These are phyloP conservation scores for Escallonia herrerae DNA, from an alignment of 129 eudicot genomes.

Conservation along the genomic window DNA sequence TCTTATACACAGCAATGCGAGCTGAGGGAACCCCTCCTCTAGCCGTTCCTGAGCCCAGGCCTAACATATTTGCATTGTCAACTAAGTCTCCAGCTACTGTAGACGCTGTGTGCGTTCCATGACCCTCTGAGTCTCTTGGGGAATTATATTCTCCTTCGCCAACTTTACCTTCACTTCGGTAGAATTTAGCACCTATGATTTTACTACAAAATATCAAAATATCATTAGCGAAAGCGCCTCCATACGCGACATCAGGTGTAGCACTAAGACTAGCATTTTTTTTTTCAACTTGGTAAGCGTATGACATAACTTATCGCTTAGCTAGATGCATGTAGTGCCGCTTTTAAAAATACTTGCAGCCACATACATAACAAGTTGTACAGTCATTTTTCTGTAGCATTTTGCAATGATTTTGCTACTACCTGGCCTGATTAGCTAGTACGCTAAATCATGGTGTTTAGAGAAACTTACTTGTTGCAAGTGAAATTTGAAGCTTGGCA, in stretches of 20 bases:
- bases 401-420: too few species aligned
- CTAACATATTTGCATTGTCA: slow-evolving; percentile 17
- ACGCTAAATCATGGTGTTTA: background rate
- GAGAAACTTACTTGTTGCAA: slow-evolving; percentile 21
- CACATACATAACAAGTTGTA: too few species aligned
- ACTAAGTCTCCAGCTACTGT: slow-evolving; percentile 29
- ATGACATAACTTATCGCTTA: too few species aligned
- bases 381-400: too few species aligned
- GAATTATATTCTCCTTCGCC: background rate
- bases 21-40: slow-evolving; percentile 33
- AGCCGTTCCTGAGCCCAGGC: slow-evolving; percentile 31
- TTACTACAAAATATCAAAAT: slow-evolving; percentile 10
- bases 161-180: slow-evolving; percentile 1
- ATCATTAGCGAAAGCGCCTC: background rate
- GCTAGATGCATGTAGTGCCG: too few species aligned
- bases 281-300: too few species aligned
- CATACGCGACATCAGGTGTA: background rate
- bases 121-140: slow-evolving; percentile 23
- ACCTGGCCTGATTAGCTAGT: too few species aligned
- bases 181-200: slow-evolving; percentile 28
- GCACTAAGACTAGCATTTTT: too few species aligned
- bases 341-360: too few species aligned
- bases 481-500: slow-evolving; percentile 20
- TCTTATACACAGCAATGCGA: slow-evolving; percentile 22
- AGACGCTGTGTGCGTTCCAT: slow-evolving; percentile 28